phyloP scores from a whole-genome alignment of 202 grass and related monocot genomes.

The Zizania palustris region DNA sequence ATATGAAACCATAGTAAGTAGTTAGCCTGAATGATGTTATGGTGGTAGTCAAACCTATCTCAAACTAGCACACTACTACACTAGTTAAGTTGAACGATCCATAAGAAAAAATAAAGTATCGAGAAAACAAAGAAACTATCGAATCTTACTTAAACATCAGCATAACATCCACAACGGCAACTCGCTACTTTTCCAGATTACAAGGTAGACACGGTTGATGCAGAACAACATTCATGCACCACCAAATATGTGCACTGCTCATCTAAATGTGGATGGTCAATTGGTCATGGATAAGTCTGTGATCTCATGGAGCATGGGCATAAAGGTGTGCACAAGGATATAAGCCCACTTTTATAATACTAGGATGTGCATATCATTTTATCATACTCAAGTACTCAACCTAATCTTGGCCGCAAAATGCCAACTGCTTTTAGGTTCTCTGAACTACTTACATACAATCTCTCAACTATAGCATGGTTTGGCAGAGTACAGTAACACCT shows the following conservation, averaged over 20 bases:
- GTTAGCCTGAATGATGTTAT: no score
- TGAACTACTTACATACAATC: background rate
- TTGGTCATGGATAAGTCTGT: no score
- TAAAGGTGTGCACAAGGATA: no score
- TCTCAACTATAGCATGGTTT: background rate
- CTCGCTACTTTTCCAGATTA: background rate
- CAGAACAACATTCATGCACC: background rate
- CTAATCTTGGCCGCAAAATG: background rate
- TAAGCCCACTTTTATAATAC: background rate
- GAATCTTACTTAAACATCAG: background rate
- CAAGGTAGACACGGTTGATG: no score
- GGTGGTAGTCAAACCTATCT: slow-evolving; percentile 7
- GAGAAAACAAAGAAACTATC: background rate
- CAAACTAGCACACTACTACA: slow-evolving; percentile 11
- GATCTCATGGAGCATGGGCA: no score
- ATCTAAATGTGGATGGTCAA: no score
- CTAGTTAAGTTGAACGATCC: background rate
- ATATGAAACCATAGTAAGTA: no score
- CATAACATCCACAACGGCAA: background rate
- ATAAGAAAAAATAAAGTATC: background rate
- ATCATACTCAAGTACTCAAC: no score
- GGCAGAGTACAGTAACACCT: background rate
- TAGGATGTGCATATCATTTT: background rate
- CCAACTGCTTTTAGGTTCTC: background rate
- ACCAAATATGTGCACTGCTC: no score